These are phyloP conservation scores for Zoysia matrella DNA, from an alignment of 202 grass and related monocot species.

Conservation along the genomic window DNA sequence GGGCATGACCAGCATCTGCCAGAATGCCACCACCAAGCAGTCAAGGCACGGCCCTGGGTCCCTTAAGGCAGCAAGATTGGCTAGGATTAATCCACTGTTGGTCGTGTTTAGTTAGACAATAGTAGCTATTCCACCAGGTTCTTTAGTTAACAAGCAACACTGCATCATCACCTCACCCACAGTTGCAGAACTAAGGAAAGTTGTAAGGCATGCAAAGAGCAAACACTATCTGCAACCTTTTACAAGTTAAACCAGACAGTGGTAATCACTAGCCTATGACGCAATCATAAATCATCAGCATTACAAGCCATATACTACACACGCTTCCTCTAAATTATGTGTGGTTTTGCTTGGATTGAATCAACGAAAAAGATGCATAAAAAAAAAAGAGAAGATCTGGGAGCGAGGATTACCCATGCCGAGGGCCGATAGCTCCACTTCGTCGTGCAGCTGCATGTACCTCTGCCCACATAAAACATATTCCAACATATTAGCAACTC, in stretches of 20 bases:
- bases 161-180: no score
- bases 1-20: no score
- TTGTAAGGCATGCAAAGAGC: not conserved
- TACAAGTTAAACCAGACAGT: no score
- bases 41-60: not conserved
- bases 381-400: not conserved
- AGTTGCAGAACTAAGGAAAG: not conserved
- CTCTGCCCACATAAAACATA: slow-evolving; percentile 21
- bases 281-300: no score
- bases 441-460: slow-evolving; percentile 18
- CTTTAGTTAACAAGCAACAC: not conserved
- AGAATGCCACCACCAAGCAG: not conserved
- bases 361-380: no score
- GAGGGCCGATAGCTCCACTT: slow-evolving; percentile 92
- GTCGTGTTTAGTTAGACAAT: not conserved
- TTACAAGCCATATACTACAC: no score
- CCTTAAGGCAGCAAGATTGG: not conserved
- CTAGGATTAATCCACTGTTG: not conserved
- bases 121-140: not conserved
- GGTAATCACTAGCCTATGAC: no score
- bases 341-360: no score
- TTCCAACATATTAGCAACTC: slow-evolving; percentile 16
- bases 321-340: no score
- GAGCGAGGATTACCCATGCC: slow-evolving; percentile 77
- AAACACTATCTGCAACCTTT: no score